These are phyloP conservation scores for Morella rubra DNA, from an alignment of 306 rosid genomes.

Conservation along the genomic window DNA sequence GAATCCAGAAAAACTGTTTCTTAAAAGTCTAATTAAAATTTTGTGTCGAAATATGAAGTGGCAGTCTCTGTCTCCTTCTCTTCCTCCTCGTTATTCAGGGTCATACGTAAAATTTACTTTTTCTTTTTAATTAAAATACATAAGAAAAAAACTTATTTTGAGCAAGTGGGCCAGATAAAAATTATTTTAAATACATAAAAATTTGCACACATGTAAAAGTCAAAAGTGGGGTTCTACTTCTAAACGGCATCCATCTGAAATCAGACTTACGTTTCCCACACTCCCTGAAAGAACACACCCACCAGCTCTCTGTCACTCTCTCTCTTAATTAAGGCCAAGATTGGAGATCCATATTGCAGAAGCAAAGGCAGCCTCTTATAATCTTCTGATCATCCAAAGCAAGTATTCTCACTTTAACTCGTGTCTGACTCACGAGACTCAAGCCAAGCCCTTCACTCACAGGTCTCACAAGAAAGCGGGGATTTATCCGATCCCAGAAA, in stretches of 20 bases:
- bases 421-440: slow-evolving; percentile 56
- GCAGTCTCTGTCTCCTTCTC: background rate
- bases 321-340: background rate
- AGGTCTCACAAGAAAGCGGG: slow-evolving; percentile 49
- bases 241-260: slow-evolving; percentile 15
- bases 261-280: background rate
- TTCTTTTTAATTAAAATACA: background rate
- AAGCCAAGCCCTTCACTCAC: slow-evolving; percentile 29
- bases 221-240: background rate
- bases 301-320: slow-evolving; percentile 1
- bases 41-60: too few relatives aligned
- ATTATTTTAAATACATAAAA: too few relatives aligned
- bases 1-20: too few relatives aligned
- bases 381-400: background rate
- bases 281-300: background rate
- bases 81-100: too few relatives aligned
- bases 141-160: too few relatives aligned
- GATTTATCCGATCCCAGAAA: background rate
- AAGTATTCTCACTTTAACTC: slow-evolving; percentile 19
- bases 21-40: too few relatives aligned
- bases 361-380: slow-evolving; percentile 1
- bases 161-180: too few relatives aligned
- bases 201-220: background rate
- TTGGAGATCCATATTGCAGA: background rate
- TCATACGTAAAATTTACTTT: too few relatives aligned